phyloP scores from a whole-genome alignment of 495 filamentous ascomycete species.

The Neurospora discreta region DNA sequence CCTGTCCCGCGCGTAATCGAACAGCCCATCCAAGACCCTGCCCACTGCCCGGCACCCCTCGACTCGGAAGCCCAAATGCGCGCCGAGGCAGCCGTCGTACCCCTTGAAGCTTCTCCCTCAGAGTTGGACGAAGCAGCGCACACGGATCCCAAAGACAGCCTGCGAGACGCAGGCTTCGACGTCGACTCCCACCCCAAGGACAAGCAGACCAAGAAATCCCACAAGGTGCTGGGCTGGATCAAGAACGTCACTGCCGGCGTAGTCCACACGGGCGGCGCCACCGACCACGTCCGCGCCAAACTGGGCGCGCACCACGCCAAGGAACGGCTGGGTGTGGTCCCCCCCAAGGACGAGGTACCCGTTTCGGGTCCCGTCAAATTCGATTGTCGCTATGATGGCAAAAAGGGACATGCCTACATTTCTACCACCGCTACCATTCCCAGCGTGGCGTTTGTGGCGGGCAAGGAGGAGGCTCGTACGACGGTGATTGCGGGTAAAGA shows the following conservation, averaged over 20 bases:
- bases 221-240: conserved; percentile 53
- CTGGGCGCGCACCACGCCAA: conserved; percentile 55
- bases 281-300: conserved; percentile 57
- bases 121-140: conserved; percentile 35
- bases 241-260: conserved; percentile 55
- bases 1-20: conserved; percentile 55
- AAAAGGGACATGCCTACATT: conserved; percentile 62
- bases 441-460: conserved; percentile 45
- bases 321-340: conserved; percentile 60
- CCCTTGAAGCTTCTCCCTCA: conserved; percentile 30
- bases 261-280: conserved; percentile 56
- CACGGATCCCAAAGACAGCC: conserved; percentile 21
- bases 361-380: conserved; percentile 63
- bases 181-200: conserved; percentile 30
- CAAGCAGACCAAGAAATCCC: conserved; percentile 31
- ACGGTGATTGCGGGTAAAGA: conserved; percentile 35
- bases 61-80: conserved; percentile 34
- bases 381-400: conserved; percentile 56
- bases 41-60: conserved; percentile 14
- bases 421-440: conserved; percentile 49
- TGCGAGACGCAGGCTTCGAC: conserved; percentile 32
- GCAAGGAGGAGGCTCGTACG: conserved; percentile 11
- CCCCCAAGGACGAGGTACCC: conserved; percentile 28
- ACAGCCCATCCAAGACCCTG: conserved; percentile 42
- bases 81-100: conserved; percentile 24